Evolutionary conservation across 163 green algal genomes (phyloP), one percentile per base, ranked within the genome.

Genomic region (Scenedesmus sp.): DNA sequence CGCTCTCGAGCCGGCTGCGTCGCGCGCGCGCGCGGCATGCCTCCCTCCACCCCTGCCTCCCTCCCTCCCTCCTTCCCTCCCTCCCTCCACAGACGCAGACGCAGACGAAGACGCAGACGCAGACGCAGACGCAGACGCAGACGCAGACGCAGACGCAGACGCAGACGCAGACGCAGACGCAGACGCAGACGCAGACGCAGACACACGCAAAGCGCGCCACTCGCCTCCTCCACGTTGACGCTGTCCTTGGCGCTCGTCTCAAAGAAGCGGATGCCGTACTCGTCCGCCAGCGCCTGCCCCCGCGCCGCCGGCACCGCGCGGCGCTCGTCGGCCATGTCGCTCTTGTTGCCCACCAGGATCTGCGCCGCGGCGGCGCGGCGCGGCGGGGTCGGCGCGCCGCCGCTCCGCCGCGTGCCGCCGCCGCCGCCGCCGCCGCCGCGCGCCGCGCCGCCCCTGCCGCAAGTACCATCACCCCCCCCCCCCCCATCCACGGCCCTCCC

Each of bases 331-430:
- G 90, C 88, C 88, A 98, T 92, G 84, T 99, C 96, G 66, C 82
- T 90, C 87, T 99, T 99, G 91, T 99, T 99, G 53, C 96, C 96
- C 31, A 99, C 91, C 48, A 99, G 83, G 14, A 98, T 92, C 91
- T 96, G 90, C 70, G 65, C 1, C 5, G n/a, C n/a, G n/a, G n/a
- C n/a, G n/a, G n/a, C n/a, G n/a, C n/a, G n/a, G n/a, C n/a, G n/a
- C n/a, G n/a, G n/a, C n/a, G n/a, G n/a, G n/a, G n/a, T n/a, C n/a
- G n/a, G n/a, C n/a, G n/a, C n/a, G n/a, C n/a, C n/a, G n/a, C n/a
- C n/a, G n/a, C n/a, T n/a, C n/a, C n/a, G n/a, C n/a, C n/a, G n/a
- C n/a, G n/a, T n/a, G n/a, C 36, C 65, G 33, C 65, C 13, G 13
- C 26, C 65, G 26, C 17, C 63, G 65, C 33, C 15, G 29, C n/a